Conservation (phyloP, 345 rosid genomes). For the Hibiscus syriacus region DNA sequence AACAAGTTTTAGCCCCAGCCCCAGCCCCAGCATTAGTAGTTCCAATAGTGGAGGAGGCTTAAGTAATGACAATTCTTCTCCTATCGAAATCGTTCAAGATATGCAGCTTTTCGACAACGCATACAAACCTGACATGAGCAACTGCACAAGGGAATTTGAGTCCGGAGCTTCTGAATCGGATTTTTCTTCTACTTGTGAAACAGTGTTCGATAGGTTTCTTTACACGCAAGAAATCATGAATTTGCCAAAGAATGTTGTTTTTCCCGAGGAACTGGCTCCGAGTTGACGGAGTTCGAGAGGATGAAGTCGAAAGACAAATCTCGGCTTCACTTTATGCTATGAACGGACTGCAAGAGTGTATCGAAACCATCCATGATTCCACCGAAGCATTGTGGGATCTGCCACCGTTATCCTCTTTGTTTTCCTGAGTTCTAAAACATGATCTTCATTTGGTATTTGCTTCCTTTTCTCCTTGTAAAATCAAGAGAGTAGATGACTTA, state of each 20-base stretch:
- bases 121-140: too few species aligned
- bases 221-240: slow-evolving; percentile 39
- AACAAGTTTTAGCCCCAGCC: not conserved
- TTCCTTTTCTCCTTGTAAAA: not conserved
- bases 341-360: slow-evolving; percentile 58
- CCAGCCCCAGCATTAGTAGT: slow-evolving; percentile 11
- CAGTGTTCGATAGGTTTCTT: slow-evolving; percentile 37
- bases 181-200: slow-evolving; percentile 22
- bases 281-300: too few species aligned
- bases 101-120: slow-evolving; percentile 32
- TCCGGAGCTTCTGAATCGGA: slow-evolving; percentile 19
- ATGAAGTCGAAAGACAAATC: too few species aligned
- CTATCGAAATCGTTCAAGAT: slow-evolving; percentile 16
- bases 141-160: too few species aligned
- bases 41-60: slow-evolving; percentile 14
- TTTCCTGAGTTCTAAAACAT: too few species aligned
- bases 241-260: too few species aligned
- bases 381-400: slow-evolving; percentile 63
- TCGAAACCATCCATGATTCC: slow-evolving; percentile 43
- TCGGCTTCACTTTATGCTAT: slow-evolving; percentile 67
- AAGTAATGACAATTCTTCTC: too few species aligned
- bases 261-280: too few species aligned
- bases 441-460: not conserved
- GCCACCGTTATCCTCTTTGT: slow-evolving; percentile 45
- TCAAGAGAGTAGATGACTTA: not conserved